phyloP scores from a whole-genome alignment of 352 stramenopile genomes.

The Phytophthora cactorum region DNA sequence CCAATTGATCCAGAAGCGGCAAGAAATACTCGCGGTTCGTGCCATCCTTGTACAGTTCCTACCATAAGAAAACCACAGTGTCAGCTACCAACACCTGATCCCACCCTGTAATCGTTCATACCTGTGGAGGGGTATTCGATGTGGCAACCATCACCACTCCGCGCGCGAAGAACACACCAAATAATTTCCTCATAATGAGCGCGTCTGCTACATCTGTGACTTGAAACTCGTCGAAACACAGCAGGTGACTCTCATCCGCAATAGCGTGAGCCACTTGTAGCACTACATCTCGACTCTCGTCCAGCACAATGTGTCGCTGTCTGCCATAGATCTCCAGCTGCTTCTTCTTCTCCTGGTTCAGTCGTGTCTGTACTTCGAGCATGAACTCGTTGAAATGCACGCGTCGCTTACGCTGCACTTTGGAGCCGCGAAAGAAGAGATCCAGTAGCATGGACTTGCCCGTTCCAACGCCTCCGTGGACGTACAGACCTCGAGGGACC shows the following conservation, averaged over 20 bases:
- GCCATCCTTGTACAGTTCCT: constrained; percentile 95
- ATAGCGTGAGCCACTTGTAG: constrained; percentile 87
- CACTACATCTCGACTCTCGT: constrained; percentile 71
- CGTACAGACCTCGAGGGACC: constrained; percentile 92
- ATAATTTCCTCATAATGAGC: constrained; percentile 96
- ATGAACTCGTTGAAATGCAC: constrained; percentile 99
- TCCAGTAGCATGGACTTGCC: constrained; percentile 98
- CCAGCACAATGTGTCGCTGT: constrained; percentile 87
- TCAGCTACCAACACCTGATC: neutral
- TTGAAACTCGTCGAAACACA: constrained; percentile 99
- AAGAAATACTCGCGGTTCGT: constrained; percentile 97
- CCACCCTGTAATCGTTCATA: constrained; percentile 10
- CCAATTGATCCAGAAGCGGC: constrained; percentile 96
- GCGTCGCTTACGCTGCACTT: constrained; percentile 78
- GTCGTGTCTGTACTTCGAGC: constrained; percentile 93
- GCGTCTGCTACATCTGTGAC: constrained; percentile 97
- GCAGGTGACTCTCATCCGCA: constrained; percentile 85
- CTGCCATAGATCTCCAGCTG: constrained; percentile 81
- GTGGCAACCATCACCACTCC: constrained; percentile 96
- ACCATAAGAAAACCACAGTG: constrained; percentile 20
- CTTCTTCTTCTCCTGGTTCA: constrained; percentile 92
- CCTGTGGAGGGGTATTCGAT: constrained; percentile 90
- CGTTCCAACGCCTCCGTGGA: constrained; percentile 94
- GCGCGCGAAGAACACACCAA: constrained; percentile 88
- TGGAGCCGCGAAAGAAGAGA: constrained; percentile 87